phyloP scores from a whole-genome alignment of 169 alveolate genomes.

The Cryptosporidium felis region DNA sequence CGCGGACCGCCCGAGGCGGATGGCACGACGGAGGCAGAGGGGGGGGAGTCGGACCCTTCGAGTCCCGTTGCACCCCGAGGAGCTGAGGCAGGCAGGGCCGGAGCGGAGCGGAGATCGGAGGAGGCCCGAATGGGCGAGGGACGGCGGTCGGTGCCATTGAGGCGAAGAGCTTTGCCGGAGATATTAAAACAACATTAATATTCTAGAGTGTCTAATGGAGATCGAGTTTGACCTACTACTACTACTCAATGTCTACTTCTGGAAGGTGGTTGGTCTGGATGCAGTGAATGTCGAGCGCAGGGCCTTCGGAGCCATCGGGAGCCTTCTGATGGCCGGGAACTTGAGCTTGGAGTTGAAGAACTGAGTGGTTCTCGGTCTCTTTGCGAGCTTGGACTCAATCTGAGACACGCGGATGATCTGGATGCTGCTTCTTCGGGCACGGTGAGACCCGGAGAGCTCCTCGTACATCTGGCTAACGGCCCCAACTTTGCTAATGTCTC shows the following conservation, averaged over 20 bases:
- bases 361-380: slow-evolving; percentile 87
- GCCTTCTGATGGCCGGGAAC: slow-evolving; percentile 89
- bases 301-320: slow-evolving; percentile 85
- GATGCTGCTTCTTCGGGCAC: slow-evolving; percentile 94
- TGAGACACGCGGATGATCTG: slow-evolving; percentile 90
- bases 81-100: too few relatives aligned
- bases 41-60: too few relatives aligned
- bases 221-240: too few relatives aligned
- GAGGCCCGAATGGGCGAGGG: too few relatives aligned
- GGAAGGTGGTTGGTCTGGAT: slow-evolving; percentile 83
- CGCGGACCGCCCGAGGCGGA: too few relatives aligned
- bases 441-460: slow-evolving; percentile 98
- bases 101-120: too few relatives aligned
- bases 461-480: slow-evolving; percentile 96
- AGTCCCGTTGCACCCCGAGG: too few relatives aligned
- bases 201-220: too few relatives aligned
- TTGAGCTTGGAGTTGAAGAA: slow-evolving; percentile 84
- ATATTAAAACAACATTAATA: slow-evolving; percentile 24
- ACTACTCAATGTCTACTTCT: slow-evolving; percentile 58
- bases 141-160: too few relatives aligned
- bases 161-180: too few relatives aligned
- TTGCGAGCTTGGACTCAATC: slow-evolving; percentile 81
- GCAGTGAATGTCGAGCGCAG: slow-evolving; percentile 85
- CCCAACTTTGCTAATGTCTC: slow-evolving; percentile 94
- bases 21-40: too few relatives aligned